Conservation (phyloP, 805 yeast genomes). For the Wickerhamomyces kurtzmanii region DNA sequence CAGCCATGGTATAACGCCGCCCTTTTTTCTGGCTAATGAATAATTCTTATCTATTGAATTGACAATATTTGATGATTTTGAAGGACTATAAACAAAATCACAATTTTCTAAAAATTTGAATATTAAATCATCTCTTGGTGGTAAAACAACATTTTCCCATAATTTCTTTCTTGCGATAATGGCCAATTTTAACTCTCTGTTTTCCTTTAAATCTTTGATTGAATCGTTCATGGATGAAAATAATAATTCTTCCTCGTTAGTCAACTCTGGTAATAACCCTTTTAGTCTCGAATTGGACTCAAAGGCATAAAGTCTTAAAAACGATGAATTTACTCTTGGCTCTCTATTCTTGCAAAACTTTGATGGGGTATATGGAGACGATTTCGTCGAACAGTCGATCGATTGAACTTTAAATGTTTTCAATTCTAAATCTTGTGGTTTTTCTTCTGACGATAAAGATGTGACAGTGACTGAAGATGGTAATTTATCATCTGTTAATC, state of each 20-base stretch:
- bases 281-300: conserved; percentile 31
- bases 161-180: conserved; percentile 35
- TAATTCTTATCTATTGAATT: conserved; percentile 2
- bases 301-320: conserved; percentile 37
- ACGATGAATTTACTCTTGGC: conserved; percentile 38
- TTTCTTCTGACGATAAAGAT: too few species aligned
- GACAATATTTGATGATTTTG: neutral
- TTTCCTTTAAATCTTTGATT: conserved; percentile 1
- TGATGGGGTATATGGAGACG: conserved; percentile 2
- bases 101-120: conserved; percentile 21
- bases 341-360: conserved; percentile 32
- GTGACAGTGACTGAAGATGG: conserved; percentile 8
- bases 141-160: conserved; percentile 42
- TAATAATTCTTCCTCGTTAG: conserved; percentile 22
- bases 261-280: conserved; percentile 21
- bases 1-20: conserved; percentile 18
- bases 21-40: conserved; percentile 13
- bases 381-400: conserved; percentile 2
- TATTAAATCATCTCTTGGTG: conserved; percentile 35
- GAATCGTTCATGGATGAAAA: conserved; percentile 11
- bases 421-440: conserved; percentile 13
- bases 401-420: conserved; percentile 17
- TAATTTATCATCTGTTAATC: conserved; percentile 15
- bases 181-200: conserved; percentile 26
- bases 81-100: conserved; percentile 3